These are phyloP conservation scores for Bacterosira constricta DNA, from an alignment of 108 stramenopile species.

Conservation along the genomic window DNA sequence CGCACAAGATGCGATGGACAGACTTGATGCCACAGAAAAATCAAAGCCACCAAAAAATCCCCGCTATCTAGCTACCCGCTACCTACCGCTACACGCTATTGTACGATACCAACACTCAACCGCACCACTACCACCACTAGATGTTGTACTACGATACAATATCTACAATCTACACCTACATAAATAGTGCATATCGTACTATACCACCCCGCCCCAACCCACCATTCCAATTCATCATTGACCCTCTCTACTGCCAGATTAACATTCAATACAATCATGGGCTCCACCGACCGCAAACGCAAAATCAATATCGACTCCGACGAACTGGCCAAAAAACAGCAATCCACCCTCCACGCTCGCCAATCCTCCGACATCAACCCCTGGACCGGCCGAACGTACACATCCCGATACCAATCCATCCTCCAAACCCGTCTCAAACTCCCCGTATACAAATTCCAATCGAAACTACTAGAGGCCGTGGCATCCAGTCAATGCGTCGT, in stretches of 20 bases:
- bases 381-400: slow-evolving; percentile 84
- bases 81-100: no score
- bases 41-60: no score
- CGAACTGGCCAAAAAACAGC: slow-evolving; percentile 5
- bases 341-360: slow-evolving; percentile 24
- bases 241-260: neutral
- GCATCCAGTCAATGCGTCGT: slow-evolving; percentile 92
- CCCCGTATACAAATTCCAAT: slow-evolving; percentile 96
- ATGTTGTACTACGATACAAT: neutral
- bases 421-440: slow-evolving; percentile 85
- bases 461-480: slow-evolving; percentile 87
- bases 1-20: no score
- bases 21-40: no score
- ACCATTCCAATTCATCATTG: neutral
- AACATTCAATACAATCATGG: no score
- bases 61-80: no score
- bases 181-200: neutral
- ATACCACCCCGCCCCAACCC: neutral
- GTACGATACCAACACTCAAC: no score
- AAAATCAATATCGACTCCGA: slow-evolving; percentile 21
- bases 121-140: no score
- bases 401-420: slow-evolving; percentile 61
- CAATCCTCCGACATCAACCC: slow-evolving; percentile 78
- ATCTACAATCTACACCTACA: neutral
- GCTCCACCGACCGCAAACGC: slow-evolving; percentile 30